Evolutionary conservation across 2,329 filamentous ascomycete species (phyloP), one percentile per base, ranked within the genome.

Genomic region (Ophiostoma montium): DNA sequence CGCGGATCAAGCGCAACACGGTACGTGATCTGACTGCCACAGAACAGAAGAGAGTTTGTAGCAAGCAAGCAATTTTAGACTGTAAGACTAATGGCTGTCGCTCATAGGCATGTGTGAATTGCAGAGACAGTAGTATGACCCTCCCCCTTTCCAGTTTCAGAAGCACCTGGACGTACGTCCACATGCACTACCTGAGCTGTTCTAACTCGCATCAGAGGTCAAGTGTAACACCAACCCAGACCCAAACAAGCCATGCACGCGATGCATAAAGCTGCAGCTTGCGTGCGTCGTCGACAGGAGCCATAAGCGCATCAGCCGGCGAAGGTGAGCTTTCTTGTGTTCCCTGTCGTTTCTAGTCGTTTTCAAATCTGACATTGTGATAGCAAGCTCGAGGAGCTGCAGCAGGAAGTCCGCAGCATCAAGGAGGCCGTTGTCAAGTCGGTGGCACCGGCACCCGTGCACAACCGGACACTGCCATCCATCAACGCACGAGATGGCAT

Each of bases 331-430:
- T 31, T 48, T 35, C 3, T 8, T 33, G n/a, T 18, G 8, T 31
- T 7, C 2, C 36, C 33, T 19, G 4, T 9, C 27, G 9, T 15
- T 10, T 3, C 6, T 12, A 2, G 11, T 42, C 11, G 30, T 31
- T 13, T 15, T 3, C 7, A 4, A 30, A 32, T 2, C 1, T 13
- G 9, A 21, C 18, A 39, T 49, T 52, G 23, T 19, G 7, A 12
- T 21, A 76, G 74, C 56, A 76, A 77, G 57, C 62, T 77, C 3
- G 74, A 77, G 54, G 69, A 73, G 53, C 62, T 76, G 5, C 72
- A 71, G 46, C 69, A 72, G 52, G 73, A 76, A 57, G 67, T 76
- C n/a, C 68, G 65, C 53, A 71, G 62, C 57, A 75, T 76, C 56
- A 75, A 74, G 55, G 66, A 75, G 54, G 70, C 67, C 41, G 73